Base-by-base conservation (phyloP, 2,329 filamentous ascomycete species). In the Didymella segeticola region DNA sequence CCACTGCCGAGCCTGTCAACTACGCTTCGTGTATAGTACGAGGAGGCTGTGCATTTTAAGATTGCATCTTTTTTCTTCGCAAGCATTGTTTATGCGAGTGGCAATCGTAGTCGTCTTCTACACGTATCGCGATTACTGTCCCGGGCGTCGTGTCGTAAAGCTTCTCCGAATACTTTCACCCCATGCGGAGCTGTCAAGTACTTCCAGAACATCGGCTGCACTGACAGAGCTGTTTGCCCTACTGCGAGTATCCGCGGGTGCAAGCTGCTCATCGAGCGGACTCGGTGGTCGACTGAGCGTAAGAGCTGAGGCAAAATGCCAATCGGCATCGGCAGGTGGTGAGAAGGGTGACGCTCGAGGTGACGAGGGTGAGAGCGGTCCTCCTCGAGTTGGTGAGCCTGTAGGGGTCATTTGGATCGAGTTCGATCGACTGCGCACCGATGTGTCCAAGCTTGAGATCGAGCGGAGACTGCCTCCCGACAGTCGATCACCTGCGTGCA, bases 101-200 rank as follows among this genome's bases (percentile, higher is more conserved):
- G 10, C 19, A 19, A 5, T 30, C 19, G 23, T 41, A 33, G 33
- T 15, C 25, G n/a, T 26, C 7, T 7, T 11, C 19, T 43, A 33
- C 20, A 29, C 20, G 45, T 34, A 45, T 33, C n/a, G 34, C n/a
- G 30, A 31, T 46, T 20, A 49, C 31, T 54, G 51, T 31, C 45
- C 45, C 4, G 51, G 63, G 43, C 84, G 79, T 66, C 80, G 81
- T 67, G 80, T 83, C 47, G 92, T 96, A 64, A 95, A 91, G 77
- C 91, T 96, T 58, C 91, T 84, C 60, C 92, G 83, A 61, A 97
- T 92, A 79, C 90, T 96, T 77, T 96, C 91, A 45, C 93, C 90
- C 93, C 93, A 98, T 14, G 90, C 88, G 15, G 91, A 95, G 68
- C 93, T 90, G 67, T 95, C 91, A 48, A 98, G 82, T 70, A 95